Evolutionary conservation across 345 rosid species (phyloP).

Genomic region (Euphorbia pulcherrima): DNA sequence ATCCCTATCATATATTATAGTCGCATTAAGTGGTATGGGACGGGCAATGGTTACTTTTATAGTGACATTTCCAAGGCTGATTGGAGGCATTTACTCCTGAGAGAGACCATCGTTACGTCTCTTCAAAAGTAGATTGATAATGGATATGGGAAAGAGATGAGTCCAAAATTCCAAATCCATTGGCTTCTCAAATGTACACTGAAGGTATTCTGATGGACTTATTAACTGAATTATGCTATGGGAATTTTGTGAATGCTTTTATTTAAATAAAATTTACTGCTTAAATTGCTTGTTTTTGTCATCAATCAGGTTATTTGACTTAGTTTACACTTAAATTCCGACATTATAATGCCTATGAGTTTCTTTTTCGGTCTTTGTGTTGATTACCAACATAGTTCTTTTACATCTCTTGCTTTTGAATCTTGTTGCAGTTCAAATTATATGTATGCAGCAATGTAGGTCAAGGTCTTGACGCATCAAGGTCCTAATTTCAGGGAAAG

Average conservation of each 20-base stretch:
- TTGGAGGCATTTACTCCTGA: slow-evolving; percentile 92
- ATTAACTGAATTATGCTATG: not conserved
- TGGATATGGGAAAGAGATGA: slow-evolving; percentile 83
- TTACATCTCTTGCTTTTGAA: not conserved
- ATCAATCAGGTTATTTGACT: not conserved
- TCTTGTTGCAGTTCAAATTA: not conserved
- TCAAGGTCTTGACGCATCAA: slow-evolving; percentile 60
- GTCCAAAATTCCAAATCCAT: slow-evolving; percentile 49
- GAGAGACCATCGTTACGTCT: slow-evolving; percentile 52
- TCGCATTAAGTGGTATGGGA: no score
- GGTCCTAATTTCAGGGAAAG: slow-evolving; percentile 59
- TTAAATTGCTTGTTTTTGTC: not conserved
- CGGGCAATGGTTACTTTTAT: no score
- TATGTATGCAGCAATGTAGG: slow-evolving; percentile 41
- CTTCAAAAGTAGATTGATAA: slow-evolving; percentile 52
- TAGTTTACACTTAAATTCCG: not conserved
- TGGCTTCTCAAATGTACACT: slow-evolving; percentile 44
- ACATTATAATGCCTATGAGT: not conserved
- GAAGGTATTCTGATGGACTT: slow-evolving; percentile 38
- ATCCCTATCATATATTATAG: no score
- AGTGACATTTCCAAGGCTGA: slow-evolving; percentile 72
- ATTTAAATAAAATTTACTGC: not conserved
- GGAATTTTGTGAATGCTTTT: not conserved
- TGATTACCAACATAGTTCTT: not conserved
- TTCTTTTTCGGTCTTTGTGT: not conserved